Base-by-base conservation (phyloP, 192 early-diverging fungal genomes). In the Dissophora globulifera region DNA sequence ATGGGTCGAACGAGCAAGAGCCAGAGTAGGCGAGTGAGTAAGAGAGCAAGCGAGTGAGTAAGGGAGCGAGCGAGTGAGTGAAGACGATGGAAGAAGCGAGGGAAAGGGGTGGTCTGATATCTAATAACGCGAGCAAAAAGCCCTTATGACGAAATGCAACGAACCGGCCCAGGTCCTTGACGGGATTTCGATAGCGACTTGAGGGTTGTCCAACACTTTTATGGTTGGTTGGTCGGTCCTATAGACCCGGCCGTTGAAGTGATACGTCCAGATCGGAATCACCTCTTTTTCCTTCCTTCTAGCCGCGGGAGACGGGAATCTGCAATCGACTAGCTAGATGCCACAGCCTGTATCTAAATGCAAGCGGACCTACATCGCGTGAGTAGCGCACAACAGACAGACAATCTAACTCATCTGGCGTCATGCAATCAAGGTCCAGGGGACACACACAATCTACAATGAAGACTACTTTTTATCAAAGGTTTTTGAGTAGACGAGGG, bases 181-280 rank as follows among this genome's bases (percentile, higher is more conserved):
- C 8, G 19, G 20, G 20, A 69, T 69, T 69, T 69, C 50, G 67
- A 69, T 69, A 69, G 67, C 56, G 20, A 50, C 67, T 59, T 58
- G 35, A 26, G 20, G n/a, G n/a, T n/a, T n/a, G n/a, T n/a, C n/a
- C n/a, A n/a, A n/a, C n/a, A n/a, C n/a, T n/a, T n/a, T n/a, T n/a
- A n/a, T n/a, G n/a, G n/a, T n/a, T n/a, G n/a, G n/a, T n/a, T n/a
- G n/a, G n/a, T n/a, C n/a, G n/a, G n/a, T n/a, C n/a, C n/a, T n/a
- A n/a, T n/a, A n/a, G n/a, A n/a, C n/a, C n/a, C n/a, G n/a, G n/a
- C n/a, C n/a, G n/a, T n/a, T n/a, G n/a, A n/a, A n/a, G n/a, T n/a
- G n/a, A n/a, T n/a, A 41, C 22, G 52, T 40, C 66, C 56, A 45
- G 56, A 47, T 68, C 49, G 50, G 66, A 68, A 68, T 68, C 22